Percentiles rank a stretch among this genome's conserved stretches.
These are phyloP conservation scores for Pichia exigua DNA, from an alignment of 805 yeast genomes.

Conservation along the genomic window DNA sequence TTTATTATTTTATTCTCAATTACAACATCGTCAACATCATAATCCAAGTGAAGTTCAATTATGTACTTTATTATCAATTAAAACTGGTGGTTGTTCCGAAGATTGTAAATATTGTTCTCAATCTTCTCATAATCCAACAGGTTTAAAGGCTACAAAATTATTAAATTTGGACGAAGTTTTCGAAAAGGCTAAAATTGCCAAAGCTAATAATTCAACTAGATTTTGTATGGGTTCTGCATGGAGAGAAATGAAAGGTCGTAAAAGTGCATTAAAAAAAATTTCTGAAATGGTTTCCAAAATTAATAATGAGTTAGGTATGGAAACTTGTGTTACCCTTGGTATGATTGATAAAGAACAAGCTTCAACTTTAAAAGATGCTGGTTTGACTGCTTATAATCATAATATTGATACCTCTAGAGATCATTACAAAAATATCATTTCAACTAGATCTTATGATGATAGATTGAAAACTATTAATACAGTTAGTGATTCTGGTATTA, in stretches of 20 bases:
- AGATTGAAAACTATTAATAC: conserved; percentile 57
- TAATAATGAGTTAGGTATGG: conserved; percentile 55
- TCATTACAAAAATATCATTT: conserved; percentile 63
- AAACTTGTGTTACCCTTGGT: conserved; percentile 74
- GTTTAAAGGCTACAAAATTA: conserved; percentile 61
- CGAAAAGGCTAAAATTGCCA: conserved; percentile 56
- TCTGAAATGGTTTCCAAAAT: conserved; percentile 58
- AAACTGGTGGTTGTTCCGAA: conserved; percentile 76
- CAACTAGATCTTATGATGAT: conserved; percentile 66
- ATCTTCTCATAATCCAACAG: conserved; percentile 61
- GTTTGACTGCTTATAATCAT: conserved; percentile 76
- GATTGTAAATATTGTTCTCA: conserved; percentile 81
- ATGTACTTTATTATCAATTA: conserved; percentile 67
- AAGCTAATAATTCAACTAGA: conserved; percentile 63
- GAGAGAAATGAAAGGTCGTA: conserved; percentile 79
- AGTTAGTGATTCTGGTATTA: conserved; percentile 52
- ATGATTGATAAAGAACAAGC: conserved; percentile 69
- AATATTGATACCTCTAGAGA: conserved; percentile 75
- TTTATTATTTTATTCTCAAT: conserved; percentile 49
- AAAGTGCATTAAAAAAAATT: conserved; percentile 54
- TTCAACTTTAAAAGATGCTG: conserved; percentile 49
- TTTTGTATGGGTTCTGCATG: conserved; percentile 86
- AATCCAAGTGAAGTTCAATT: conserved; percentile 65
- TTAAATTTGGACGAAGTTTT: conserved; percentile 55
- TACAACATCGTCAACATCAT: conserved; percentile 59